These are phyloP conservation scores for Aspergillus heteromorphus DNA, from an alignment of 495 filamentous ascomycete species.

Conservation along the genomic window DNA sequence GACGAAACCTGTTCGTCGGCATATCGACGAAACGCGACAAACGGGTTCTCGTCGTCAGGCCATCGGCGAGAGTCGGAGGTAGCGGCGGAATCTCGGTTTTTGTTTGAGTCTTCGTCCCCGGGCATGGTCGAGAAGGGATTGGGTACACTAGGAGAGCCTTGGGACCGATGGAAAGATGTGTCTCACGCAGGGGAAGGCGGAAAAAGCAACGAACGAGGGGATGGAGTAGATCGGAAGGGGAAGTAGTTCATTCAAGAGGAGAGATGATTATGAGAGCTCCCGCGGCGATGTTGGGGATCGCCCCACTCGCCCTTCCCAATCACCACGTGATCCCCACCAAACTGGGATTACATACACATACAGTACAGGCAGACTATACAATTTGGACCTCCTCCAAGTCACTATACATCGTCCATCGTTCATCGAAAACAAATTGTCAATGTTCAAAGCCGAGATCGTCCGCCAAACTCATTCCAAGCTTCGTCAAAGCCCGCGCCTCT, in stretches of 20 bases:
- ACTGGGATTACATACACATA: too few relatives aligned
- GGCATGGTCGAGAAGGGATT: constrained; percentile 21
- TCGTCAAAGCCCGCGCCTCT: constrained; percentile 7
- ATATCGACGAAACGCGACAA: constrained; percentile 55
- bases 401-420: not conserved
- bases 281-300: constrained; percentile 14
- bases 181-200: too few relatives aligned
- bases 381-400: not conserved
- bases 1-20: constrained; percentile 55
- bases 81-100: constrained; percentile 9
- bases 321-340: constrained; percentile 10
- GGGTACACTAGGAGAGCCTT: not conserved
- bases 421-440: not conserved
- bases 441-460: not conserved
- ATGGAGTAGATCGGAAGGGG: not conserved
- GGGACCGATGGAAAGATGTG: not conserved
- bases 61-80: constrained; percentile 16
- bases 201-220: not conserved
- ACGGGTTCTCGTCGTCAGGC: constrained; percentile 46
- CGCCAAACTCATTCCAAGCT: constrained; percentile 5
- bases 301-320: constrained; percentile 9
- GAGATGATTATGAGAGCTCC: constrained; percentile 5
- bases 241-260: not conserved
- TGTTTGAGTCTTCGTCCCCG: constrained; percentile 21
- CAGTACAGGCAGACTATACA: too few relatives aligned